Conservation (phyloP, 2,329 filamentous ascomycete genomes). For the Trichoderma lentiforme region DNA sequence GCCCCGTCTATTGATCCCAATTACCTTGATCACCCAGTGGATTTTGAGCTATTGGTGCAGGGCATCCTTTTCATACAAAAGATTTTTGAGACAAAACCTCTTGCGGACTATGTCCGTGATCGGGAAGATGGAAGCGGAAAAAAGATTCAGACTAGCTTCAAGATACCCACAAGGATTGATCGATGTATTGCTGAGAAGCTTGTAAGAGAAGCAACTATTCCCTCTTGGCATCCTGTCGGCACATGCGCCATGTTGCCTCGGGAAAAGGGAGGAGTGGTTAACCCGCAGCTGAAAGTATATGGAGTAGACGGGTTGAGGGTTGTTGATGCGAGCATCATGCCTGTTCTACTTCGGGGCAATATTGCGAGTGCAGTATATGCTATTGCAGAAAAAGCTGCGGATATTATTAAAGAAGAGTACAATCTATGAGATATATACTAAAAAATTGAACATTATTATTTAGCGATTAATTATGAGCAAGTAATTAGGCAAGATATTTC, state of each 20-base stretch:
- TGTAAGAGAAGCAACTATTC: slow-evolving; percentile 18
- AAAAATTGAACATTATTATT: not conserved
- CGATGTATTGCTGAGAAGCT: slow-evolving; percentile 40
- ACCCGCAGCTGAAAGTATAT: slow-evolving; percentile 46
- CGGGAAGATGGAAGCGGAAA: slow-evolving; percentile 30
- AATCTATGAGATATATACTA: not conserved
- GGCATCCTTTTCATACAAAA: not conserved
- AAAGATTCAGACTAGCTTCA: slow-evolving; percentile 40
- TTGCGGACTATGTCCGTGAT: slow-evolving; percentile 18
- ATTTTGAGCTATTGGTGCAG: not conserved
- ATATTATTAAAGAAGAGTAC: slow-evolving; percentile 20
- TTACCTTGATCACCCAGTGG: not conserved
- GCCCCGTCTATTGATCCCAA: not conserved
- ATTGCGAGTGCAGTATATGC: slow-evolving; percentile 51
- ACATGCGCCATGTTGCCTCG: slow-evolving; percentile 49
- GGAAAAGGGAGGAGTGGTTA: slow-evolving; percentile 47
- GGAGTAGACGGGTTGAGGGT: slow-evolving; percentile 50
- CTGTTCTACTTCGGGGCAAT: slow-evolving; percentile 43
- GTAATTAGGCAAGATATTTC: not conserved
- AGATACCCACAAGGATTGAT: slow-evolving; percentile 39
- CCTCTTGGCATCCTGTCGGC: slow-evolving; percentile 31
- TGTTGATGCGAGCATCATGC: slow-evolving; percentile 49
- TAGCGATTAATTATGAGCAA: not conserved
- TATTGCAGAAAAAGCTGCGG: slow-evolving; percentile 47
- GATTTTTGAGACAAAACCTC: not conserved